Evolutionary conservation across 1,284 basidiomycete genomes (phyloP), one percentile per base, ranked within the genome.

Genomic region (Hymenochaete sp.): DNA sequence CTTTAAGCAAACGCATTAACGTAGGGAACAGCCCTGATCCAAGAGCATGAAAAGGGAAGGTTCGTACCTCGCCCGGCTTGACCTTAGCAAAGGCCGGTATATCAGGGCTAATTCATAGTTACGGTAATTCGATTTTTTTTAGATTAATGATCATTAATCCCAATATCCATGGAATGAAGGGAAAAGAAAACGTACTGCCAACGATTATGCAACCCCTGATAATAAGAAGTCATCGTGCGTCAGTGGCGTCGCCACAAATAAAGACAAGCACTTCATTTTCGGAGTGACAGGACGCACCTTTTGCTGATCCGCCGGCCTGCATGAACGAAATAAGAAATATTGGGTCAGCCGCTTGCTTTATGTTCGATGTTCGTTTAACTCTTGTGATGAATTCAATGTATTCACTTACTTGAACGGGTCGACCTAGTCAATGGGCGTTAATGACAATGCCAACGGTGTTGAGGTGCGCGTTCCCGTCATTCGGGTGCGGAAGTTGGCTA

Each of bases 171-270:
- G n/a, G n/a, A n/a, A n/a, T n/a, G n/a, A n/a, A n/a, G n/a, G n/a
- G n/a, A n/a, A n/a, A n/a, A 24, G 35, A 9, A 16, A 13, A 66
- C 79, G 59, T 60, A 82, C 79, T 82, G 80, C 80, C 80, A 83
- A 40, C 80, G 75, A 55, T 82, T 83, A 56, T 82, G 80, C 8
- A 82, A 55, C 26, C 77, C 76, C 76, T 81, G 46, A 7, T n/a
- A n/a, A n/a, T n/a, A n/a, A n/a, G n/a, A n/a, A n/a, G n/a, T n/a
- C n/a, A n/a, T n/a, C n/a, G n/a, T n/a, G n/a, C n/a, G n/a, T n/a
- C n/a, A n/a, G n/a, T n/a, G n/a, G n/a, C n/a, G n/a, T n/a, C n/a
- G n/a, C n/a, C n/a, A n/a, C n/a, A n/a, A 13, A 14, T 19, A 13
- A 10, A 21, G 25, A 22, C 16, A 37, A n/a, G 28, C 3, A n/a